These are phyloP conservation scores for Cutaneotrichosporon spelunceum DNA, from an alignment of 1,284 basidiomycete species.

Conservation along the genomic window DNA sequence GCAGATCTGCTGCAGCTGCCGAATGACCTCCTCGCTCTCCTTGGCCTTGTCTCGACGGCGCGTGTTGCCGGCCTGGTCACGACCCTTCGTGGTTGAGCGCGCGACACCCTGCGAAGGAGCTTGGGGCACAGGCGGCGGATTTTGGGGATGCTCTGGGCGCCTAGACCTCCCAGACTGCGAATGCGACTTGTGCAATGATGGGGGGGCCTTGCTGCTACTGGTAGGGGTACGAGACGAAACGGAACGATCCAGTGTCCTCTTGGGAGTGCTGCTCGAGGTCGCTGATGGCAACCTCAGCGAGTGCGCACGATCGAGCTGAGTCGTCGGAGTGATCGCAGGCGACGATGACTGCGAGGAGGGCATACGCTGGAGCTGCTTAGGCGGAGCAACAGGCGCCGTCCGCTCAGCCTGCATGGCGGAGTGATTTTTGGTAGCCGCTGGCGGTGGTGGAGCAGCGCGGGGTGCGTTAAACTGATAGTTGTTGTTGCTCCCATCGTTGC, in stretches of 20 bases:
- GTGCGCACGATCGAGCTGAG: constrained; percentile 11
- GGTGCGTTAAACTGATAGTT: constrained; percentile 17
- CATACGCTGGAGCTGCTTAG: constrained; percentile 15
- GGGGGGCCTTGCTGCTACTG: constrained; percentile 24
- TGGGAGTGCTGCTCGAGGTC: constrained; percentile 26
- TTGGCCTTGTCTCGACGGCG: constrained; percentile 81
- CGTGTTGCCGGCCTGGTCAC: constrained; percentile 60
- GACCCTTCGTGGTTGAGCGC: constrained; percentile 25
- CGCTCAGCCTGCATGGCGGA: constrained; percentile 22
- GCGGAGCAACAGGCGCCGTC: constrained; percentile 13
- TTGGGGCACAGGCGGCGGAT: constrained; percentile 9
- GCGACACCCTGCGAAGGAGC: constrained; percentile 10
- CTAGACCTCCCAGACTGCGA: constrained; percentile 36
- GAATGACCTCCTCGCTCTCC: constrained; percentile 85
- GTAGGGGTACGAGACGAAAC: constrained; percentile 53
- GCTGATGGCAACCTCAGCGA: constrained; percentile 2
- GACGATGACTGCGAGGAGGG: constrained; percentile 16
- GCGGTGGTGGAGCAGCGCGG: constrained; percentile 21
- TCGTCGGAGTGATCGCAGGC: neutral
- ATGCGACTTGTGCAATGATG: constrained; percentile 42
- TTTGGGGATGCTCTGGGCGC: constrained; percentile 22
- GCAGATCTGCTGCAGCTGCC: constrained; percentile 87
- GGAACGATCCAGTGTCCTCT: constrained; percentile 42
- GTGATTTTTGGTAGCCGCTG: constrained; percentile 5
- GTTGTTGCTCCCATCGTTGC: constrained; percentile 28